Evolutionary conservation across 1,139 yeast species (phyloP).

Genomic region (Eremothecium coryli): DNA sequence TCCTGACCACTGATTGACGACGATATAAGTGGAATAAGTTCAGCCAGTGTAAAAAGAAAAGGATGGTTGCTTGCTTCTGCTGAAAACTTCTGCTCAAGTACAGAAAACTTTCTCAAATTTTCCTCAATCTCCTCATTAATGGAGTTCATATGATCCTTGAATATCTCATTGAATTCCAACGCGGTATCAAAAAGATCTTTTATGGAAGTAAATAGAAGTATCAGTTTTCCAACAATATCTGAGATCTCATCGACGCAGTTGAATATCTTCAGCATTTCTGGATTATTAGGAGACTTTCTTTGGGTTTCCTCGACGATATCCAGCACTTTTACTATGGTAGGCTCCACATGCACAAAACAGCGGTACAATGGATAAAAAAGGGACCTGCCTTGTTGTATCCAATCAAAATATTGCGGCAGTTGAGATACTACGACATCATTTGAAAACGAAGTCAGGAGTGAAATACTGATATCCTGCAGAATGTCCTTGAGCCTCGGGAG

Average conservation of each 20-base stretch:
- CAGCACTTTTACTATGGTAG: slow-evolving; percentile 37
- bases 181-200: slow-evolving; percentile 46
- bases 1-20: slow-evolving; percentile 27
- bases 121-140: slow-evolving; percentile 43
- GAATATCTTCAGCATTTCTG: slow-evolving; percentile 19
- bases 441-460: slow-evolving; percentile 1
- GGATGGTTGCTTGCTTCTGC: slow-evolving; percentile 38
- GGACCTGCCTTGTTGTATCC: slow-evolving; percentile 43
- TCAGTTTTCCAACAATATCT: slow-evolving; percentile 36
- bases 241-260: slow-evolving; percentile 31
- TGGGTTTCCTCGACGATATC: slow-evolving; percentile 31
- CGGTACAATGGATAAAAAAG: slow-evolving; percentile 35
- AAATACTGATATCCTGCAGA: neutral
- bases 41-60: slow-evolving; percentile 36
- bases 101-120: slow-evolving; percentile 36
- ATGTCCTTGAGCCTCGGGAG: slow-evolving; percentile 2
- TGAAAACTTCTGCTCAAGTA: slow-evolving; percentile 35
- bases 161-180: slow-evolving; percentile 50
- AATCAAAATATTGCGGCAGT: slow-evolving; percentile 26
- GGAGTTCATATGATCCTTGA: slow-evolving; percentile 42
- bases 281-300: slow-evolving; percentile 10
- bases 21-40: slow-evolving; percentile 36
- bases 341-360: slow-evolving; percentile 40
- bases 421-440: slow-evolving; percentile 7
- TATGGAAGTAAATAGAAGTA: slow-evolving; percentile 33